phyloP scores from a whole-genome alignment of 2,329 filamentous ascomycete species.

The Arthrobotrys sinensis region DNA sequence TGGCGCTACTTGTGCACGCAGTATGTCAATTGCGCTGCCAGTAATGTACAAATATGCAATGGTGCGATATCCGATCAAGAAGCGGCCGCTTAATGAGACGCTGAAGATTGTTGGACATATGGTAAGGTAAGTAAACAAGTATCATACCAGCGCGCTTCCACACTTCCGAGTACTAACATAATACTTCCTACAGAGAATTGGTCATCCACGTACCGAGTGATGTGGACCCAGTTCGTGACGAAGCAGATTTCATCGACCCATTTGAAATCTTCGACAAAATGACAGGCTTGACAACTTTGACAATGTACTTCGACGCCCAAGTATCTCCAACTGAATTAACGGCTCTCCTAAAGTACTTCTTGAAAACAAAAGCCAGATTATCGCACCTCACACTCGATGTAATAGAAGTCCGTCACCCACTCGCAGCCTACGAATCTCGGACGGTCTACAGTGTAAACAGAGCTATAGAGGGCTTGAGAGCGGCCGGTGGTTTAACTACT shows the following conservation, averaged over 20 bases:
- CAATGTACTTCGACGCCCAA: conserved; percentile 40
- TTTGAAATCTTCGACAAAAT: conserved; percentile 56
- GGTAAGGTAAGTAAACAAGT: conserved; percentile 37
- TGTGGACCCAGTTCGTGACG: conserved; percentile 34
- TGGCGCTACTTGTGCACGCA: conserved; percentile 31
- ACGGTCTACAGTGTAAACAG: conserved; percentile 27
- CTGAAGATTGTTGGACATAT: conserved; percentile 42
- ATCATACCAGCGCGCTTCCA: background rate
- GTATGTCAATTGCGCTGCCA: conserved; percentile 51
- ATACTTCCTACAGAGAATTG: conserved; percentile 29
- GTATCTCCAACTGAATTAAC: conserved; percentile 21
- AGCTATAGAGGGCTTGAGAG: conserved; percentile 12
- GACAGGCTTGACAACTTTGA: conserved; percentile 35
- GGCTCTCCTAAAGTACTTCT: conserved; percentile 36
- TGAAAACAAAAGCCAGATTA: conserved; percentile 38
- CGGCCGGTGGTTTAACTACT: background rate
- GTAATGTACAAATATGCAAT: conserved; percentile 51
- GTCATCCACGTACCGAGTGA: conserved; percentile 41
- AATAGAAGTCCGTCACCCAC: conserved; percentile 5
- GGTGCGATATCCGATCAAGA: conserved; percentile 44
- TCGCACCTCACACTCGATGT: conserved; percentile 37
- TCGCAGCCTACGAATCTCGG: conserved; percentile 47
- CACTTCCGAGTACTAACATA: background rate
- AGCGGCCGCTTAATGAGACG: conserved; percentile 42
- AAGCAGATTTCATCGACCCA: conserved; percentile 36